phyloP scores from a whole-genome alignment of 2,329 filamentous ascomycete species.

The Hymenoscyphus occultus region DNA sequence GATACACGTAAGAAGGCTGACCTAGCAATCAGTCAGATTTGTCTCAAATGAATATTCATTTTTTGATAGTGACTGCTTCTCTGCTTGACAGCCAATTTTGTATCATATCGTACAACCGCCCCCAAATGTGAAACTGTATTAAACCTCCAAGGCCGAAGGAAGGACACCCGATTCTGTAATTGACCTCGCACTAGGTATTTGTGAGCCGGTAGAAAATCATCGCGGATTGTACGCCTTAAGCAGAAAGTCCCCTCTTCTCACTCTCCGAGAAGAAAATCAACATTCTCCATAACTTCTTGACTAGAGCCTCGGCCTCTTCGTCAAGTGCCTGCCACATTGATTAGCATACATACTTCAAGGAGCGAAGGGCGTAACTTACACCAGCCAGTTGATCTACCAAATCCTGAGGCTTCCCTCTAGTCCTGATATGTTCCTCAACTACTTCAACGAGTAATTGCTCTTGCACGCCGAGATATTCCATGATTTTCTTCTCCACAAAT shows the following conservation, averaged over 20 bases:
- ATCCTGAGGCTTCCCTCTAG: slow-evolving; percentile 70
- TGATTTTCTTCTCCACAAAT: slow-evolving; percentile 97
- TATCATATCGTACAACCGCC: neutral
- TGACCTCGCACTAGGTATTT: neutral
- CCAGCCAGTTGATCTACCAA: slow-evolving; percentile 82
- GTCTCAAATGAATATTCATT: slow-evolving; percentile 1
- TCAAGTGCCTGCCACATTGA: slow-evolving; percentile 66
- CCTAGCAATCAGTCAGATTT: slow-evolving; percentile 5
- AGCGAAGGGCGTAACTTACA: slow-evolving; percentile 50
- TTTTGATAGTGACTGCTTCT: slow-evolving; percentile 2
- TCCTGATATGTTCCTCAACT: slow-evolving; percentile 81
- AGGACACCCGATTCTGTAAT: slow-evolving; percentile 3
- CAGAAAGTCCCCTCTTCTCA: slow-evolving; percentile 82
- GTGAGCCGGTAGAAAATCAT: neutral
- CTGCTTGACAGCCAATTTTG: neutral
- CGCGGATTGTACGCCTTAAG: slow-evolving; percentile 40
- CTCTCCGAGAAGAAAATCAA: slow-evolving; percentile 96
- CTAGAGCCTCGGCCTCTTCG: slow-evolving; percentile 88
- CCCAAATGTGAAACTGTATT: neutral
- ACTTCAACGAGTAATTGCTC: slow-evolving; percentile 94
- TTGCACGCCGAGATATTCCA: slow-evolving; percentile 93
- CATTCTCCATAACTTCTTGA: slow-evolving; percentile 98
- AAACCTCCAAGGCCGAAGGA: neutral
- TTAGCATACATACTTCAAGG: slow-evolving; percentile 36
- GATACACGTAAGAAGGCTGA: slow-evolving; percentile 1